A percentile compares a stretch with the other conserved stretches of the same genome.
Conservation (phyloP, 495 filamentous ascomycete genomes). For the Hypomontagnella monticulosa region DNA sequence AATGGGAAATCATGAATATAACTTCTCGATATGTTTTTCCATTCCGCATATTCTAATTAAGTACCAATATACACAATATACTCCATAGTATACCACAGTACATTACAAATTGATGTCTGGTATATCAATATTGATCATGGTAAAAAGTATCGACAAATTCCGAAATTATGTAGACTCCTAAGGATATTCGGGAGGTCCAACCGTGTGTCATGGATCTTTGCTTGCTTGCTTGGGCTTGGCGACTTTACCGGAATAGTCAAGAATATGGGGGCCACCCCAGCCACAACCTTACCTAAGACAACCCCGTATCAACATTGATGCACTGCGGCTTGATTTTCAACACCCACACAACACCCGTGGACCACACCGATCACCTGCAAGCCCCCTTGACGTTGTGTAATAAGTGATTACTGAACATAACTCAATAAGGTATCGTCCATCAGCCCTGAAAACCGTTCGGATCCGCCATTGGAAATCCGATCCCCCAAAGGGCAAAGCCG, state of each 20-base stretch:
- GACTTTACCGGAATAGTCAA: neutral
- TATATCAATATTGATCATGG: too few species aligned
- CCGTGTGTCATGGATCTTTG: too few species aligned
- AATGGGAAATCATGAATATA: too few species aligned
- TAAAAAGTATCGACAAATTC: too few species aligned
- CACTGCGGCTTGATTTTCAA: constrained; percentile 17
- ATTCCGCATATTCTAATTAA: too few species aligned
- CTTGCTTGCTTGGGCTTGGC: too few species aligned
- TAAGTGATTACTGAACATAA: constrained; percentile 41
- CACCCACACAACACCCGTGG: constrained; percentile 5
- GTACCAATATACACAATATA: neutral
- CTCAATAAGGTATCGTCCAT: neutral
- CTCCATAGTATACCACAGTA: neutral
- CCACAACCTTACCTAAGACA: constrained; percentile 11
- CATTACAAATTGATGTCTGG: too few species aligned
- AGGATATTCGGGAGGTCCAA: too few species aligned
- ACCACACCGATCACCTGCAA: neutral
- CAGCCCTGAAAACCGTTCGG: constrained; percentile 1
- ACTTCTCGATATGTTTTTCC: too few species aligned
- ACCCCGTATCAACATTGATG: too few species aligned
- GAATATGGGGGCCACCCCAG: neutral
- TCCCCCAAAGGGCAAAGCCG: neutral
- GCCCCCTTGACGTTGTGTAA: constrained; percentile 17
- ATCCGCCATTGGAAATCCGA: constrained; percentile 18
- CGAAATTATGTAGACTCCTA: too few species aligned